phyloP scores from a whole-genome alignment of 2,329 filamentous ascomycete species.

The Tympanopsis confertula region DNA sequence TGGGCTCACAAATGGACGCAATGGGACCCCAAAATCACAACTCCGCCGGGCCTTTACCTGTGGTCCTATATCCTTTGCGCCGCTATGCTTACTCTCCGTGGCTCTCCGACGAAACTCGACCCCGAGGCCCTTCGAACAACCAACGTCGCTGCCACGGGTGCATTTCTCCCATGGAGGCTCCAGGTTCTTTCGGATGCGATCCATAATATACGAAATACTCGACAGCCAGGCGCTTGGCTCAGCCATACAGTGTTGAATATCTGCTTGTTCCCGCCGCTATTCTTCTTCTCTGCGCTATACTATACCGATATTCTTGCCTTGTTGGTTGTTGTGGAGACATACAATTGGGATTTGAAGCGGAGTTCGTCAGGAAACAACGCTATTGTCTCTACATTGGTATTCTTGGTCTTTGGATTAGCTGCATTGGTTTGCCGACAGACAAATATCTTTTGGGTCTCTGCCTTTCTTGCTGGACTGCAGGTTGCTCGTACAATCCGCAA shows the following conservation, averaged over 20 bases:
- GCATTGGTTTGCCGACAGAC: conserved; percentile 79
- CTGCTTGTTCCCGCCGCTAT: conserved; percentile 74
- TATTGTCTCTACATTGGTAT: conserved; percentile 24
- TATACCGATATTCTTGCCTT: conserved; percentile 89
- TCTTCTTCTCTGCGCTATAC: conserved; percentile 92
- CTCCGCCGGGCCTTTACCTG: conserved; percentile 71
- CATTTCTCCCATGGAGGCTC: conserved; percentile 24
- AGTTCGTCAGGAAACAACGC: conserved; percentile 16
- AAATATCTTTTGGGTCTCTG: conserved; percentile 88
- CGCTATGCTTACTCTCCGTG: conserved; percentile 15
- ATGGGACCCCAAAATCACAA: conserved; percentile 97
- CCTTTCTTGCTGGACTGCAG: conserved; percentile 59
- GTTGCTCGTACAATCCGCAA: conserved; percentile 33
- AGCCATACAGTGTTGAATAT: conserved; percentile 66
- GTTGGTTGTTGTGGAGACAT: conserved; percentile 59
- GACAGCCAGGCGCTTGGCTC: conserved; percentile 11
- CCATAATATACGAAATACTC: conserved; percentile 32
- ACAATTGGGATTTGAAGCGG: conserved; percentile 41
- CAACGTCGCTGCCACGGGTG: background rate
- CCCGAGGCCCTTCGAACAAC: background rate
- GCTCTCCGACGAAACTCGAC: conserved; percentile 7
- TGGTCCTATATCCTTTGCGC: conserved; percentile 19
- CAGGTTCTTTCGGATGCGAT: conserved; percentile 38
- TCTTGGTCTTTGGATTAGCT: conserved; percentile 45
- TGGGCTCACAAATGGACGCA: conserved; percentile 61